These are phyloP conservation scores for Russula virescens DNA, from an alignment of 768 basidiomycete genomes.

Conservation along the genomic window DNA sequence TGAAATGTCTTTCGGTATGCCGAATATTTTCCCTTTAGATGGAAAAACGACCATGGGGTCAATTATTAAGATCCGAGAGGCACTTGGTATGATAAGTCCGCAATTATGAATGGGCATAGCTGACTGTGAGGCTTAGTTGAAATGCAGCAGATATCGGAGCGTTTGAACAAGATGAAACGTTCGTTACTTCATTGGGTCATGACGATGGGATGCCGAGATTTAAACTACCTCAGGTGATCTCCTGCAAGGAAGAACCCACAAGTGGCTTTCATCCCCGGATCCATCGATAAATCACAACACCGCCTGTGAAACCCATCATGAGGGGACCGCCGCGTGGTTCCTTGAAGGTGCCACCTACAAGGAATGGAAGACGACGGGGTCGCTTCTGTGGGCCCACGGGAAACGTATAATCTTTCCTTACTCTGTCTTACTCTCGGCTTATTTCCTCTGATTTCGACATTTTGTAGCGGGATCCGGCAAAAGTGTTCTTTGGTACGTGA, in stretches of 20 bases:
- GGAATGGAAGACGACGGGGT: conserved; percentile 4
- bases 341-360: not conserved
- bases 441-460: not conserved
- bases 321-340: not conserved
- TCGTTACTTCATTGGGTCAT: not conserved
- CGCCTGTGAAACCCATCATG: not conserved
- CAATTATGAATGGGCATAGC: not conserved
- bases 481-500: conserved; percentile 3
- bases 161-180: conserved; percentile 3
- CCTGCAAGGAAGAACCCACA: not conserved
- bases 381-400: not conserved
- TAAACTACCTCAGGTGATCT: not conserved
- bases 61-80: not conserved
- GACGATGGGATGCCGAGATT: not conserved
- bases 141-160: not conserved
- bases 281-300: conserved; percentile 4
- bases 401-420: not conserved
- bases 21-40: not conserved
- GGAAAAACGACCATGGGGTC: conserved; percentile 5
- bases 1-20: no score
- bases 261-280: conserved; percentile 12
- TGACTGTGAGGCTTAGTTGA: not conserved
- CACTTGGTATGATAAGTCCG: not conserved
- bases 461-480: conserved; percentile 1
- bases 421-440: not conserved